Conservation (phyloP, 768 basidiomycete species). For the Termitomyces sp. region DNA sequence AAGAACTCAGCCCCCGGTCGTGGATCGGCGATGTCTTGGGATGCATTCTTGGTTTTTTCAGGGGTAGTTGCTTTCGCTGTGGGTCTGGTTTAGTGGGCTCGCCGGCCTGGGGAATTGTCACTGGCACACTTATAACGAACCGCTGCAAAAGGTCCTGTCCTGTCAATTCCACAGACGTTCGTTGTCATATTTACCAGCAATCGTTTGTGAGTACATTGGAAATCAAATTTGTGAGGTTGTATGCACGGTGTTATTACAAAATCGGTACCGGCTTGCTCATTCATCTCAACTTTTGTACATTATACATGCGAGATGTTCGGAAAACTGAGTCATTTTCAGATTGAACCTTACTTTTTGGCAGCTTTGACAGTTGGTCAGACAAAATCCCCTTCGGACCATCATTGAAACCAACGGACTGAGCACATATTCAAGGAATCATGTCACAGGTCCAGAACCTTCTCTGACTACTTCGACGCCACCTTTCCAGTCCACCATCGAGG, state of each 20-base stretch:
- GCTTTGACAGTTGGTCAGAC: too few species aligned
- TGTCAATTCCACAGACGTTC: neutral
- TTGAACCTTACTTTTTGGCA: too few species aligned
- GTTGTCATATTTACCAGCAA: neutral
- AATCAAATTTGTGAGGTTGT: too few species aligned
- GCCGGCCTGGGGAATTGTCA: too few species aligned
- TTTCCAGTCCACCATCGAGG: too few species aligned
- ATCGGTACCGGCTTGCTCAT: neutral
- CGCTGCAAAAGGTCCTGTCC: neutral
- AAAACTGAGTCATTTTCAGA: neutral
- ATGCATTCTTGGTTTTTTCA: constrained; percentile 6
- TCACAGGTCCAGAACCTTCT: too few species aligned
- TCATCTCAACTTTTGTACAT: too few species aligned
- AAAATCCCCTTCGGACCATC: too few species aligned
- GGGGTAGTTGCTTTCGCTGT: constrained; percentile 7
- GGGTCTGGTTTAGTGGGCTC: constrained; percentile 1
- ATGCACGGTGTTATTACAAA: neutral
- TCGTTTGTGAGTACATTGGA: too few species aligned
- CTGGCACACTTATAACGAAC: neutral
- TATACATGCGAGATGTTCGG: neutral
- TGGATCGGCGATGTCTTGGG: constrained; percentile 1
- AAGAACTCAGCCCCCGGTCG: constrained; percentile 12
- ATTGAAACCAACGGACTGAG: too few species aligned
- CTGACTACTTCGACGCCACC: too few species aligned
- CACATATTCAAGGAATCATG: too few species aligned